These are phyloP conservation scores for Botryotinia convoluta DNA, from an alignment of 2,329 filamentous ascomycete genomes.

Conservation along the genomic window DNA sequence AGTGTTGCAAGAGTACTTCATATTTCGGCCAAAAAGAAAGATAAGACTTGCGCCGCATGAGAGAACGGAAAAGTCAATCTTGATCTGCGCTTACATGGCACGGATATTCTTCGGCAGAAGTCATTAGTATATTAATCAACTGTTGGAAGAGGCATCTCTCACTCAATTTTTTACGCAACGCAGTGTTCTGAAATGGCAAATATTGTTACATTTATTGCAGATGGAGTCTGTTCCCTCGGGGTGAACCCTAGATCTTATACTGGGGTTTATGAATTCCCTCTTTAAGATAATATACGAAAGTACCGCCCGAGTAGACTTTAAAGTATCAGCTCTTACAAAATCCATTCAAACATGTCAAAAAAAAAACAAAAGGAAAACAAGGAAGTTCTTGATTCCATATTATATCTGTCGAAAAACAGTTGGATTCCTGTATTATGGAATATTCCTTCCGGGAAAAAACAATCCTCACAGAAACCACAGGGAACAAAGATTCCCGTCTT, in stretches of 20 bases:
- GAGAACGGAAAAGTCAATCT: not conserved
- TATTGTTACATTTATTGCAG: not conserved
- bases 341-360: too few species aligned
- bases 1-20: not conserved
- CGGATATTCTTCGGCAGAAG: not conserved
- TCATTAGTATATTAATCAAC: not conserved
- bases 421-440: too few species aligned
- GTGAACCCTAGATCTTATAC: not conserved
- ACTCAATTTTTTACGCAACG: not conserved
- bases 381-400: too few species aligned
- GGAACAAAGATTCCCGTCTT: too few species aligned
- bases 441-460: too few species aligned
- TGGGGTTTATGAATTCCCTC: not conserved
- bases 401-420: too few species aligned
- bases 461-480: too few species aligned
- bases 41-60: not conserved
- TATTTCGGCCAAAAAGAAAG: not conserved
- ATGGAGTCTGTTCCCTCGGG: not conserved
- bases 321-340: too few species aligned
- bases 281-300: not conserved
- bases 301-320: too few species aligned
- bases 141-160: not conserved
- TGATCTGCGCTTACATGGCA: not conserved
- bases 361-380: too few species aligned
- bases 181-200: not conserved